These are phyloP conservation scores for Sclerotinia nivalis DNA, from an alignment of 2,329 filamentous ascomycete species.

Conservation along the genomic window DNA sequence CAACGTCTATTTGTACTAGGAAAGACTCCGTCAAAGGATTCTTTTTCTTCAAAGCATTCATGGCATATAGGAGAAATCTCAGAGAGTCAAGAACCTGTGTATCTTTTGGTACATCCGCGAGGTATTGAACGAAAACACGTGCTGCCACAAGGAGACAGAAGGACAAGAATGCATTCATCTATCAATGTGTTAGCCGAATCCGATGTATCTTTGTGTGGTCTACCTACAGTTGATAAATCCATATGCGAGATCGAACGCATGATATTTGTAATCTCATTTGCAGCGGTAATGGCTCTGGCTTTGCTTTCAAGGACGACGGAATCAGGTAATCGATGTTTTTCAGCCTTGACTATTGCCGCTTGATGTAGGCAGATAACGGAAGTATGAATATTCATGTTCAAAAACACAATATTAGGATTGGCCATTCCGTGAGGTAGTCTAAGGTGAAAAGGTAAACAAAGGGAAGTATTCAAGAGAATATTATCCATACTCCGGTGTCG, in stretches of 20 bases:
- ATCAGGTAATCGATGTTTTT: constrained; percentile 77
- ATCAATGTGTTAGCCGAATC: constrained; percentile 23
- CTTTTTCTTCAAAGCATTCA: constrained; percentile 83
- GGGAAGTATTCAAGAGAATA: constrained; percentile 81
- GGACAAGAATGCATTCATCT: constrained; percentile 95
- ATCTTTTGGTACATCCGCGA: constrained; percentile 92
- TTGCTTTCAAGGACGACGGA: constrained; percentile 88
- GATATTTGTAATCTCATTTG: constrained; percentile 89
- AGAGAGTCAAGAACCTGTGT: constrained; percentile 74
- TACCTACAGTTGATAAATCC: constrained; percentile 75
- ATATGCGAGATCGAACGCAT: constrained; percentile 94
- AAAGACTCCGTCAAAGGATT: constrained; percentile 95
- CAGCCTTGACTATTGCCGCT: constrained; percentile 95
- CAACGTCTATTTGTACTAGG: constrained; percentile 87
- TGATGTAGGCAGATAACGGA: constrained; percentile 98
- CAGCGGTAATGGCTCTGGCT: constrained; percentile 86
- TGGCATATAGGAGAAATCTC: constrained; percentile 86
- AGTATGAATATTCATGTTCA: constrained; percentile 96
- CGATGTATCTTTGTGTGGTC: background rate
- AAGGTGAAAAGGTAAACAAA: constrained; percentile 77
- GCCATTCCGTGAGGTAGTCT: constrained; percentile 74
- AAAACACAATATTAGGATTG: constrained; percentile 85
- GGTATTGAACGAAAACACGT: constrained; percentile 90
- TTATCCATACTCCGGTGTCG: constrained; percentile 88
- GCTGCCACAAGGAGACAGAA: constrained; percentile 97